Percentiles rank a stretch among this genome's conserved stretches.
phyloP scores from a whole-genome alignment of 1,284 basidiomycete species.

The Leccinum pseudoinsigne region DNA sequence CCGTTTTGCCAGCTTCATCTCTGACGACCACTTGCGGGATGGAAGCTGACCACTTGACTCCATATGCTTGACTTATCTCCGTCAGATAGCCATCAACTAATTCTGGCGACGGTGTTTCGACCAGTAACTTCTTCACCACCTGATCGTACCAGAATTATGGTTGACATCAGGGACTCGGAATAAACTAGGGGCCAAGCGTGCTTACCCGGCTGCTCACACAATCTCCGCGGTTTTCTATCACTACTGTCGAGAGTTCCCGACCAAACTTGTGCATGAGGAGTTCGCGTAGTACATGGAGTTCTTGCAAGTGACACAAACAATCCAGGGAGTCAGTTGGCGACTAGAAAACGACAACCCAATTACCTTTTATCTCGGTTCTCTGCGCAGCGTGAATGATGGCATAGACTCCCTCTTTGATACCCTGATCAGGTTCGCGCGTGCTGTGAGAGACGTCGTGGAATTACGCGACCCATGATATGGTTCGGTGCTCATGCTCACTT shows the following conservation, averaged over 20 bases:
- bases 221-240: conserved; percentile 82
- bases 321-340: conserved; percentile 8
- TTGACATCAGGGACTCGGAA: background rate
- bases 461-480: conserved; percentile 1
- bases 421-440: conserved; percentile 80
- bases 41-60: conserved; percentile 65
- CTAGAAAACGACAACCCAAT: conserved; percentile 6
- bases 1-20: conserved; percentile 36
- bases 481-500: conserved; percentile 47
- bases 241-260: conserved; percentile 75
- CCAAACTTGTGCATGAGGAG: conserved; percentile 94
- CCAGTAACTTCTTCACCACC: conserved; percentile 72
- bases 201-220: conserved; percentile 80
- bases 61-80: conserved; percentile 89
- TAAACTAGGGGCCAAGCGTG: conserved; percentile 16
- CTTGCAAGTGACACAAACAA: conserved; percentile 39
- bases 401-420: conserved; percentile 72
- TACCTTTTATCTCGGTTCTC: conserved; percentile 88
- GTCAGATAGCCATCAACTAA: conserved; percentile 86
- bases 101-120: conserved; percentile 68
- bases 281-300: conserved; percentile 89
- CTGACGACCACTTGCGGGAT: conserved; percentile 3
- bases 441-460: conserved; percentile 38
- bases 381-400: conserved; percentile 91
- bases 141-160: conserved; percentile 29